Base-by-base conservation (phyloP, 2,329 filamentous ascomycete genomes). In the Endoconidiophora laricicola region DNA sequence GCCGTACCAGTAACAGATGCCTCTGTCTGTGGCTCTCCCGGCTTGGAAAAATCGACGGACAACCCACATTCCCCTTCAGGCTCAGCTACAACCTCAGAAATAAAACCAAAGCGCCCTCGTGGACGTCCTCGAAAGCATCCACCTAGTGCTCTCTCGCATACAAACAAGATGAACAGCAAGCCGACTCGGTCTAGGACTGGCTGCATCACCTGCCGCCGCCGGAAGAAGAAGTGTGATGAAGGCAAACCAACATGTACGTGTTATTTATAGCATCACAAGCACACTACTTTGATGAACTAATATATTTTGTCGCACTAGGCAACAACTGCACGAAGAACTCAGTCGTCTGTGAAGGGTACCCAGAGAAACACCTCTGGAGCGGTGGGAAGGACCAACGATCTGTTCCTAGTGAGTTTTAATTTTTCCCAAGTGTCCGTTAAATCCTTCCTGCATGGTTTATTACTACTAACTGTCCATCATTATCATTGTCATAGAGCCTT, bases 301-400 rank as follows among this genome's bases (percentile, higher is more conserved):
- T n/a, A 29, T 23, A 12, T 6, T 40, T 3, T 40, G n/a, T 16
- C n/a, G 6, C 9, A 44, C 51, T 52, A 86, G 82, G 84, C 58
- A 72, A 86, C 63, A 93, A 93, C 59, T 94, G 87, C 60, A 82
- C 91, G 65, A 94, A 94, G 71, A 94, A 94, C 62, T 86, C 86
- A 6, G 85, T 94, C 10, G 78, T 88, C 10, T 94, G 87, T 61
- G 86, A 94, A 65, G 87, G 87, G 10, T 94, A 94, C 60, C 84
- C 85, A 46, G 82, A 86, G 54, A 86, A 86, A 61, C 82, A 85
- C 52, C 75, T 86, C 48, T 94, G 87, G 87, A 86, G 81, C 63
- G 88, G 85, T 60, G 86, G 86, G 24, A 86, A 78, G 61, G 83
- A 90, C 62, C 81, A 44, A 73, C 33, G 79, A 33, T 12, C 29